A percentile compares a stretch with the other conserved stretches of the same genome.
Conservation (phyloP, 441 rosid genomes). For the Corymbia citriodora region DNA sequence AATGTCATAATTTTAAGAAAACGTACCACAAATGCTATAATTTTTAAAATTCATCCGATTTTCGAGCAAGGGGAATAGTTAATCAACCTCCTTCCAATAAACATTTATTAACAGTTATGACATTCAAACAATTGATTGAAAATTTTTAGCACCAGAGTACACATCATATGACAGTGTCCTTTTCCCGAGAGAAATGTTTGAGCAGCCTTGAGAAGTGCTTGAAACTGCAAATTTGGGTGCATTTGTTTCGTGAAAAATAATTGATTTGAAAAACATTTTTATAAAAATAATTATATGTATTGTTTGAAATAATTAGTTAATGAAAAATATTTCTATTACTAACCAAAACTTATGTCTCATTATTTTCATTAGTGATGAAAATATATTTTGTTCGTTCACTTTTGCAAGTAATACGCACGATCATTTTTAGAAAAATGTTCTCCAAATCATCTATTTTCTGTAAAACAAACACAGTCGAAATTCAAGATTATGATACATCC, state of each 20-base stretch:
- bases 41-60: background rate
- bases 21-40: background rate
- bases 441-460: fast-evolving
- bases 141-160: background rate
- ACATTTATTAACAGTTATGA: background rate
- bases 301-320: too few species aligned
- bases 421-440: too few species aligned
- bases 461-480: background rate
- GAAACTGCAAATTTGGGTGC: background rate
- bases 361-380: too few species aligned
- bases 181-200: background rate
- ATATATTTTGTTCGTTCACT: too few species aligned
- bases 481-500: too few species aligned
- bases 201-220: background rate
- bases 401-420: background rate
- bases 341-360: too few species aligned
- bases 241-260: too few species aligned
- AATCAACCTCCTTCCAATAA: background rate
- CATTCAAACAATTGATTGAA: background rate
- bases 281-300: too few species aligned
- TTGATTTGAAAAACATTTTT: too few species aligned
- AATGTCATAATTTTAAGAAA: background rate
- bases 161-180: background rate
- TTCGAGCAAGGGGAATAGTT: background rate
- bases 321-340: too few species aligned